phyloP scores from a whole-genome alignment of 2,329 filamentous ascomycete species.

The Arthrobotrys sphaeroides region DNA sequence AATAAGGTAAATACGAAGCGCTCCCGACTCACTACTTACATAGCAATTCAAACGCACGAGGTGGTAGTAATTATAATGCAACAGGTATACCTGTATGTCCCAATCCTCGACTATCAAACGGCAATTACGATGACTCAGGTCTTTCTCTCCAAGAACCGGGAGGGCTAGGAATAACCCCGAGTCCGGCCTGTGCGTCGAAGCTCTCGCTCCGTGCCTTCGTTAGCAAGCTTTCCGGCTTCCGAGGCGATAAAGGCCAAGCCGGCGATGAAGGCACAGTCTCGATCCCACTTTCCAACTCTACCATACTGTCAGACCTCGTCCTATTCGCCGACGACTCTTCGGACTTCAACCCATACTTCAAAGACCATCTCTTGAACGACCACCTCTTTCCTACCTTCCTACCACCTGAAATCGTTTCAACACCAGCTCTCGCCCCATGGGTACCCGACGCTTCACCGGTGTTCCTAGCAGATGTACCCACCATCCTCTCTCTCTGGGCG shows the following conservation, averaged over 20 bases:
- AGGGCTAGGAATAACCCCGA: constrained; percentile 33
- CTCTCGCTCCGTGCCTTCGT: constrained; percentile 21
- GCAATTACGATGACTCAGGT: neutral
- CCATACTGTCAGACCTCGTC: constrained; percentile 24
- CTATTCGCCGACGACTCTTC: constrained; percentile 16
- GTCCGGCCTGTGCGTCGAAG: constrained; percentile 4
- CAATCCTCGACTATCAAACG: too few species aligned
- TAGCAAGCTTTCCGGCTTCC: constrained; percentile 16
- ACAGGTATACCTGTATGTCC: too few species aligned
- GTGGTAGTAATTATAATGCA: too few species aligned
- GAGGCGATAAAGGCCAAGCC: constrained; percentile 35
- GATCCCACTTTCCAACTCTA: constrained; percentile 22
- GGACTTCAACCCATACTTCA: constrained; percentile 36
- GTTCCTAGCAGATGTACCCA: neutral
- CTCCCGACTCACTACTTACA: neutral
- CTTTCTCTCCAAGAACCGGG: constrained; percentile 18
- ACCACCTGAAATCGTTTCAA: constrained; percentile 9
- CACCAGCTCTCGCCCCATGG: constrained; percentile 1
- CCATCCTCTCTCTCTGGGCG: constrained; percentile 16
- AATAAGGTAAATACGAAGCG: constrained; percentile 6
- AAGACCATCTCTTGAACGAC: constrained; percentile 36
- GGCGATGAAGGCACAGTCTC: constrained; percentile 14
- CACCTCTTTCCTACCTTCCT: constrained; percentile 10
- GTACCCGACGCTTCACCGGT: neutral
- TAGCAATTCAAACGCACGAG: too few species aligned